Evolutionary conservation across 352 stramenopile species (phyloP).

Genomic region (Pythium myriotylum): DNA sequence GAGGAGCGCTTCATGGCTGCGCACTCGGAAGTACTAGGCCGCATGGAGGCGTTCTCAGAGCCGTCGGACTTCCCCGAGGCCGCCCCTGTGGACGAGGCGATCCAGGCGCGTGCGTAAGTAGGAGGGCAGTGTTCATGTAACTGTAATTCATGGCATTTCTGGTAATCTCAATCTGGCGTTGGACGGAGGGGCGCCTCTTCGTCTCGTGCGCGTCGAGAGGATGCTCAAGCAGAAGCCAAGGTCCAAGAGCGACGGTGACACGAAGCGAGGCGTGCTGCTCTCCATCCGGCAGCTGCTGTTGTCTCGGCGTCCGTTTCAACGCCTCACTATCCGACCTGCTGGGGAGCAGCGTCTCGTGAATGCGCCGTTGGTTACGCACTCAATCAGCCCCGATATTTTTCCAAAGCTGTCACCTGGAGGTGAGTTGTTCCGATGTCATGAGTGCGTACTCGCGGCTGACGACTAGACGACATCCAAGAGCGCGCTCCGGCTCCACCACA

Average conservation of each 20-base stretch:
- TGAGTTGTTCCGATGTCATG: too few species aligned
- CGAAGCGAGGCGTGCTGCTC: too few species aligned
- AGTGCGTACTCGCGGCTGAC: too few species aligned
- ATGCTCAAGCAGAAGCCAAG: not conserved
- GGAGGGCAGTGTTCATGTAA: too few species aligned
- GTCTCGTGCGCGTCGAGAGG: not conserved
- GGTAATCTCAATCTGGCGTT: not conserved
- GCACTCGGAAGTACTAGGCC: conserved; percentile 40
- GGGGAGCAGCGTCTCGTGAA: too few species aligned
- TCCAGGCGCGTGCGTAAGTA: conserved; percentile 33
- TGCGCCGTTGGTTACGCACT: not conserved
- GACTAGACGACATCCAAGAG: too few species aligned
- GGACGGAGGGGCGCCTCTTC: too few species aligned
- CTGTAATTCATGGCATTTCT: not conserved
- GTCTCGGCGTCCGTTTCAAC: too few species aligned
- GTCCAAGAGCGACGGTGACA: too few species aligned
- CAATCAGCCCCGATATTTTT: not conserved
- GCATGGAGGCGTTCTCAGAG: conserved; percentile 58
- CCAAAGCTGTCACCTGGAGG: too few species aligned
- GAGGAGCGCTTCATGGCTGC: conserved; percentile 31
- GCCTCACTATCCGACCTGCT: too few species aligned
- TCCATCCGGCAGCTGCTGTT: too few species aligned
- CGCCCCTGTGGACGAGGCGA: conserved; percentile 50
- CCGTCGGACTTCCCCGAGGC: conserved; percentile 70
- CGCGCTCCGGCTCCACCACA: conserved; percentile 4